These are phyloP conservation scores for Elsinoe fawcettii DNA, from an alignment of 2,329 filamentous ascomycete species.

Conservation along the genomic window DNA sequence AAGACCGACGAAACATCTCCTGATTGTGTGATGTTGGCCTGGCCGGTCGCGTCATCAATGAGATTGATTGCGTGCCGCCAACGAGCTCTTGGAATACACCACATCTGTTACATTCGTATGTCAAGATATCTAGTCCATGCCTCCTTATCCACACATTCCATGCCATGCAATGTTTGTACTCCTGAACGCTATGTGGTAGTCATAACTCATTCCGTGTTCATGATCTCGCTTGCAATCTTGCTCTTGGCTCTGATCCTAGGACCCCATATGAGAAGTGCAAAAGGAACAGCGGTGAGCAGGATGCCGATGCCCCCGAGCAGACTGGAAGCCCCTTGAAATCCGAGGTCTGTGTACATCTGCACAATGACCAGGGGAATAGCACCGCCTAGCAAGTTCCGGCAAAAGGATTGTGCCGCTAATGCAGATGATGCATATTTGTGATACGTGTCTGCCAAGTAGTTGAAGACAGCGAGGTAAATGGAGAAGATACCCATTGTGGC, in stretches of 20 bases:
- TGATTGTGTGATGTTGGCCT: not conserved
- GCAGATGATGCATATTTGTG: slow-evolving; percentile 78
- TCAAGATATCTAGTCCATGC: not conserved
- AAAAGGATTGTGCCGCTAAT: slow-evolving; percentile 77
- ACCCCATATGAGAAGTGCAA: slow-evolving; percentile 74
- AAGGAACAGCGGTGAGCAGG: slow-evolving; percentile 70
- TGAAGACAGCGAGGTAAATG: slow-evolving; percentile 83
- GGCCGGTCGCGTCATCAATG: slow-evolving; percentile 9
- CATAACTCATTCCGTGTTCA: slow-evolving; percentile 20
- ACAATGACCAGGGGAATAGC: slow-evolving; percentile 70
- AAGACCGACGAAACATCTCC: not conserved
- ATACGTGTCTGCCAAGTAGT: slow-evolving; percentile 86
- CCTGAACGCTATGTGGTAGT: not conserved
- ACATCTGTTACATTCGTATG: slow-evolving; percentile 6
- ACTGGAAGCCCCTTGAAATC: slow-evolving; percentile 62
- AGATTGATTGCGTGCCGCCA: slow-evolving; percentile 8
- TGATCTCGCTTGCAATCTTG: slow-evolving; percentile 56
- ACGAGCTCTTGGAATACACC: not conserved
- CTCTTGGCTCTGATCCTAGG: slow-evolving; percentile 66
- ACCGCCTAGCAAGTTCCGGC: slow-evolving; percentile 75
- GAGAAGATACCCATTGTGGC: slow-evolving; percentile 81
- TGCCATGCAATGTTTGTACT: not conserved
- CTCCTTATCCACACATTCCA: not conserved
- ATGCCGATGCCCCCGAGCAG: slow-evolving; percentile 65
- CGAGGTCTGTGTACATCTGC: slow-evolving; percentile 64